Conservation (phyloP, 352 stramenopile genomes). For the Phytophthora podocarpi region DNA sequence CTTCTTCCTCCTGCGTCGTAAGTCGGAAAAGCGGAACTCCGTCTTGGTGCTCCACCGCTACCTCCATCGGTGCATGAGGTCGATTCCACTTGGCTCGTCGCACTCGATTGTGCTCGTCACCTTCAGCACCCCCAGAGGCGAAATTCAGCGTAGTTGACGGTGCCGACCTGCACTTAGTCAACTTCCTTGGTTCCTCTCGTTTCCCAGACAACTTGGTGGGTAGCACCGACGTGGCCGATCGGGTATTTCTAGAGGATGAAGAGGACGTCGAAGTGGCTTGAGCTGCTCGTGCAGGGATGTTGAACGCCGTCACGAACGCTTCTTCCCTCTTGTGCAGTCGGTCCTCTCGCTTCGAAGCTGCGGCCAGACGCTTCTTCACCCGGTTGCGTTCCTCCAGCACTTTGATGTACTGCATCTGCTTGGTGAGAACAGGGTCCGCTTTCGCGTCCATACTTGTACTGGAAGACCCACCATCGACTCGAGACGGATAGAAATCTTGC, state of each 20-base stretch:
- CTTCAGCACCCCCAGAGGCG: slow-evolving; percentile 6
- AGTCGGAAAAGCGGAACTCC: slow-evolving; percentile 40
- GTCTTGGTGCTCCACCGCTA: slow-evolving; percentile 46
- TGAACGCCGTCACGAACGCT: slow-evolving; percentile 83
- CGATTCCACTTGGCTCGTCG: slow-evolving; percentile 64
- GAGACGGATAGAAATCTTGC: slow-evolving; percentile 28
- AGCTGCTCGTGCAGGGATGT: slow-evolving; percentile 43
- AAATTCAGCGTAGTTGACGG: slow-evolving; percentile 49
- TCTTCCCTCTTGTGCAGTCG: slow-evolving; percentile 67
- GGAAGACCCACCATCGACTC: neutral
- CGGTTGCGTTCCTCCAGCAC: slow-evolving; percentile 86
- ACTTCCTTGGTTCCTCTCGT: slow-evolving; percentile 23
- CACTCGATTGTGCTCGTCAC: slow-evolving; percentile 8
- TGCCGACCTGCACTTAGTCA: slow-evolving; percentile 44
- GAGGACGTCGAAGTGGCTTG: slow-evolving; percentile 6
- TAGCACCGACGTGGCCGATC: slow-evolving; percentile 50
- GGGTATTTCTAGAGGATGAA: slow-evolving; percentile 41
- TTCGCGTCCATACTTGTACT: slow-evolving; percentile 18
- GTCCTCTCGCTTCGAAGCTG: slow-evolving; percentile 60
- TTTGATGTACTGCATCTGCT: slow-evolving; percentile 85
- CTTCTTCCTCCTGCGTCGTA: too few species aligned
- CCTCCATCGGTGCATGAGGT: slow-evolving; percentile 47
- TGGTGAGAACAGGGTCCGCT: slow-evolving; percentile 65
- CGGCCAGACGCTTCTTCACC: slow-evolving; percentile 78
- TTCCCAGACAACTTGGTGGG: slow-evolving; percentile 31